Evolutionary conservation across 2,329 filamentous ascomycete species (phyloP).

Genomic region (Aspergillus ibericus): DNA sequence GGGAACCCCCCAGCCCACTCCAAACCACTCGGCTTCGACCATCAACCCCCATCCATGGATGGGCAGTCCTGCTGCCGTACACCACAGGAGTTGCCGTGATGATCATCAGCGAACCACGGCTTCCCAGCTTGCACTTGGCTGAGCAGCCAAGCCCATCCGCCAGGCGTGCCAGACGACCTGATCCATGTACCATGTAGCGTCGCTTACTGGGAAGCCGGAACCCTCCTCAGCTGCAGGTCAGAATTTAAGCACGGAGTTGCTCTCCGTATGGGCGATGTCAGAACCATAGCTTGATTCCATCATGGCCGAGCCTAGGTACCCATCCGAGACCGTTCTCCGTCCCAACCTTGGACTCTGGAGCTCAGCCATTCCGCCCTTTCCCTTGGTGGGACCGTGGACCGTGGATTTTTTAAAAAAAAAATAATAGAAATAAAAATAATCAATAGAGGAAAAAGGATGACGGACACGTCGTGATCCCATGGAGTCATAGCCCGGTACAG

Average conservation of each 20-base stretch:
- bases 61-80: not conserved
- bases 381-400: not conserved
- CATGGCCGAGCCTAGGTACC: not conserved
- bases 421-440: not conserved
- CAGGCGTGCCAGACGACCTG: not conserved
- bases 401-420: not conserved
- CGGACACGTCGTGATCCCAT: conserved; percentile 1
- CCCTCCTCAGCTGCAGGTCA: not conserved
- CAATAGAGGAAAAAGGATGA: not conserved
- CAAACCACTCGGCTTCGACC: not conserved
- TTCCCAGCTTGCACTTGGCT: not conserved
- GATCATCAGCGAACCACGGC: conserved; percentile 1
- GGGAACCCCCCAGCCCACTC: not conserved
- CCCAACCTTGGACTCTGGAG: not conserved
- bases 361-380: conserved; percentile 1
- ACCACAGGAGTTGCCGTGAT: not conserved
- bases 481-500: not conserved
- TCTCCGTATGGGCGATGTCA: not conserved
- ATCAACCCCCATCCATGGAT: not conserved
- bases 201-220: not conserved
- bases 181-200: not conserved
- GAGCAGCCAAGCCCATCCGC: not conserved
- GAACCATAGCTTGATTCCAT: not conserved
- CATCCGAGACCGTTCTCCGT: not conserved
- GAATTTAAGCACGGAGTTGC: conserved; percentile 1